Evolutionary conservation across 371 early-diverging fungal species (phyloP).

Genomic region (Lichtheimia ramosa): DNA sequence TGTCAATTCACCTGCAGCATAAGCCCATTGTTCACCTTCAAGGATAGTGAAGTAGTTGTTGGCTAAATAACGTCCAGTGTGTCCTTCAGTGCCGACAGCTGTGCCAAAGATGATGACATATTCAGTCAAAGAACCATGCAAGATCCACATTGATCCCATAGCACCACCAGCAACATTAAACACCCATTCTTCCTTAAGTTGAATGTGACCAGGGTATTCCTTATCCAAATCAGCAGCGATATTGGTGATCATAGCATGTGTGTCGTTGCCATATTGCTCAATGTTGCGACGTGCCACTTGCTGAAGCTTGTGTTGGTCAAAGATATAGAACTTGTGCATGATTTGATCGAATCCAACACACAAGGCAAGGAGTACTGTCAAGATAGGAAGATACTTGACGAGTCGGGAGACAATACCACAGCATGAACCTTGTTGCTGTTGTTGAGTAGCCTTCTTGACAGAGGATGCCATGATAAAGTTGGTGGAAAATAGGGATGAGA

Average conservation of each 20-base stretch:
- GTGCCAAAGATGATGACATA: slow-evolving; percentile 59
- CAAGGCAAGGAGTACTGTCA: slow-evolving; percentile 27
- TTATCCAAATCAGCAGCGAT: slow-evolving; percentile 40
- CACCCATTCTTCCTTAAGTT: slow-evolving; percentile 49
- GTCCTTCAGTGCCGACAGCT: slow-evolving; percentile 57
- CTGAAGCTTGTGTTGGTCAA: slow-evolving; percentile 44
- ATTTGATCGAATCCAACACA: slow-evolving; percentile 41
- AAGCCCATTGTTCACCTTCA: slow-evolving; percentile 60
- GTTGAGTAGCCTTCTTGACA: too few species aligned
- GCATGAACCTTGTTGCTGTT: too few species aligned
- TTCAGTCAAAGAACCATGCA: slow-evolving; percentile 54
- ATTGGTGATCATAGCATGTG: slow-evolving; percentile 25
- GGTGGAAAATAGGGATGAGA: too few species aligned
- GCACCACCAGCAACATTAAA: slow-evolving; percentile 61
- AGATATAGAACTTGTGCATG: slow-evolving; percentile 40
- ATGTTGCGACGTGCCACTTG: slow-evolving; percentile 44
- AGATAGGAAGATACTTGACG: slow-evolving; percentile 21
- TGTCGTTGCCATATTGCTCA: slow-evolving; percentile 35
- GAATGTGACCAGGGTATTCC: slow-evolving; percentile 46
- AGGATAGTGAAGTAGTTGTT: slow-evolving; percentile 60
- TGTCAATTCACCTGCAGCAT: slow-evolving; percentile 37
- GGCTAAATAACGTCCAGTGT: slow-evolving; percentile 48
- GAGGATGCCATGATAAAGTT: too few species aligned
- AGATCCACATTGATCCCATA: slow-evolving; percentile 57
- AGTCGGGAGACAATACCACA: too few species aligned